A percentile compares a stretch with the other conserved stretches of the same genome.
phyloP scores from a whole-genome alignment of 306 rosid species.

The Fagus crenata region DNA sequence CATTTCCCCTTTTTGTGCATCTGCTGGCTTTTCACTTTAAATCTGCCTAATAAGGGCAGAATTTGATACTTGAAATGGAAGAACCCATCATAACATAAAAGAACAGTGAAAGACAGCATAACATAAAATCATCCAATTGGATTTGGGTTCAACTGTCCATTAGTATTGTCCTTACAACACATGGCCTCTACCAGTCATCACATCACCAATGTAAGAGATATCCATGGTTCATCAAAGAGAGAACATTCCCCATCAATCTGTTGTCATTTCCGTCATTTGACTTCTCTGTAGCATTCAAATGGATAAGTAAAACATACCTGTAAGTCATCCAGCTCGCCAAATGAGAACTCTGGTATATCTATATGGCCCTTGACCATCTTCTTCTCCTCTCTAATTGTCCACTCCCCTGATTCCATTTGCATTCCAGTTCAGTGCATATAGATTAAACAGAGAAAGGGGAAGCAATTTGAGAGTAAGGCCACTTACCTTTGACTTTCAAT shows the following conservation, averaged over 20 bases:
- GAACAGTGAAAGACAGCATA: neutral
- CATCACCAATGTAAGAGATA: neutral
- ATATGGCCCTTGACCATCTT: slow-evolving; percentile 53
- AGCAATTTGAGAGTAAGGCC: neutral
- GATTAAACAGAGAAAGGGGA: neutral
- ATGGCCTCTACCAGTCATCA: neutral
- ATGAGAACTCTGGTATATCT: slow-evolving; percentile 72
- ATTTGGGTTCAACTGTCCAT: neutral
- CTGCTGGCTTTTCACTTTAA: neutral
- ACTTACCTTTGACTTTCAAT: slow-evolving; percentile 66
- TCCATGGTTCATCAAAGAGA: neutral
- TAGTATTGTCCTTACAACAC: neutral
- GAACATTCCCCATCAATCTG: neutral
- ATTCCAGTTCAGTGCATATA: slow-evolving; percentile 13
- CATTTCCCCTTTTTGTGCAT: neutral
- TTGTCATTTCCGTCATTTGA: neutral
- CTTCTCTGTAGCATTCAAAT: slow-evolving; percentile 11
- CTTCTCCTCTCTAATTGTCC: slow-evolving; percentile 63
- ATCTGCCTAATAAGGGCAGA: neutral
- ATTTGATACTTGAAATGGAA: neutral
- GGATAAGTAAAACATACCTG: slow-evolving; percentile 49
- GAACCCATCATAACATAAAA: neutral
- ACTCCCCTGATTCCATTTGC: slow-evolving; percentile 62
- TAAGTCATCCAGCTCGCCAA: slow-evolving; percentile 84
- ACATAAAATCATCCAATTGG: neutral